Evolutionary conservation across 1,284 basidiomycete species (phyloP).

Genomic region (Pterula multifida): DNA sequence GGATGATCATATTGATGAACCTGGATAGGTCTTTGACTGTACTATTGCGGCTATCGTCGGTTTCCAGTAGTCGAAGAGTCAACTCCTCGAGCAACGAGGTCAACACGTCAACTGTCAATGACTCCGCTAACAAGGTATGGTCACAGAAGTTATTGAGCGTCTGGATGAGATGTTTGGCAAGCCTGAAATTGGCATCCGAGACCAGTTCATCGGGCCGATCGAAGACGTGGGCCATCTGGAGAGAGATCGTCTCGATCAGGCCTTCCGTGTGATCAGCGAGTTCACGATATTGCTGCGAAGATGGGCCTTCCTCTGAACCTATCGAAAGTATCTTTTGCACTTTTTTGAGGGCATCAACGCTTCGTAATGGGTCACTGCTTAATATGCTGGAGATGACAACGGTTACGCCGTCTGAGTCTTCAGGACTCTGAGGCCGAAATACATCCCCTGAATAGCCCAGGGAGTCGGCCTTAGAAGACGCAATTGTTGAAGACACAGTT

Average conservation of each 20-base stretch:
- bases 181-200: constrained; percentile 69
- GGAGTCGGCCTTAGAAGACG: not conserved
- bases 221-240: constrained; percentile 85
- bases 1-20: constrained; percentile 97
- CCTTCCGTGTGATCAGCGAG: constrained; percentile 77
- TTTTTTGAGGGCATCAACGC: constrained; percentile 91
- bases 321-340: constrained; percentile 74
- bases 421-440: constrained; percentile 13
- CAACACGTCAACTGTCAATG: constrained; percentile 69
- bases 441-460: constrained; percentile 1
- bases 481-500: not conserved
- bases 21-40: constrained; percentile 83
- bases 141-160: constrained; percentile 89
- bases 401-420: constrained; percentile 49
- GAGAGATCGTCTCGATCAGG: constrained; percentile 78
- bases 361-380: constrained; percentile 72
- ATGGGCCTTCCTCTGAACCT: constrained; percentile 60
- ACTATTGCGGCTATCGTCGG: constrained; percentile 69
- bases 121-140: constrained; percentile 70
- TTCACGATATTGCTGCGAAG: constrained; percentile 58
- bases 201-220: constrained; percentile 65
- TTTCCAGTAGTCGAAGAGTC: constrained; percentile 81
- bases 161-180: constrained; percentile 94
- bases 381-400: constrained; percentile 75
- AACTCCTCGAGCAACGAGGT: constrained; percentile 78